Conservation (phyloP, 1,139 yeast species). For the Hemisphaericaspora subhashii region DNA sequence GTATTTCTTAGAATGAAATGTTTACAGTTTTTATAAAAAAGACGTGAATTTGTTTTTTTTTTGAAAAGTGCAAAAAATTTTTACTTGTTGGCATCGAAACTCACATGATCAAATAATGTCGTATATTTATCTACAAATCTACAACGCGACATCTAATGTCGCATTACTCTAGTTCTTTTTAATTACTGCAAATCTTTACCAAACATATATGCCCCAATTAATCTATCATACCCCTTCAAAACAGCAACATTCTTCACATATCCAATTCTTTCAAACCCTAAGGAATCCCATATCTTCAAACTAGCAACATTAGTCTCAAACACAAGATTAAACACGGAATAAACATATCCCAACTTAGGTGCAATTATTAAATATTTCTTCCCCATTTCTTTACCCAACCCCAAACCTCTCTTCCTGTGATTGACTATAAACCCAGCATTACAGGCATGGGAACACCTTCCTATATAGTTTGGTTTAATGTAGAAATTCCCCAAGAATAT, state of each 20-base stretch:
- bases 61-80: neutral
- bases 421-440: conserved; percentile 78
- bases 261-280: conserved; percentile 77
- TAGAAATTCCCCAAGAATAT: conserved; percentile 66
- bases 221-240: conserved; percentile 57
- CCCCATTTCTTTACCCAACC: conserved; percentile 66
- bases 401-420: conserved; percentile 52
- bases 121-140: neutral
- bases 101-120: too few species aligned
- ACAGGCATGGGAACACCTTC: conserved; percentile 76
- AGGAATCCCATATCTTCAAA: conserved; percentile 66
- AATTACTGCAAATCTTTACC: conserved; percentile 52
- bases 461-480: conserved; percentile 75
- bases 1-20: conserved; percentile 28
- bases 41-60: neutral
- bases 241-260: conserved; percentile 64
- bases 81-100: too few species aligned
- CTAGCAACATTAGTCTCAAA: conserved; percentile 73
- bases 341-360: conserved; percentile 68
- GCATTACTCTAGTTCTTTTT: neutral
- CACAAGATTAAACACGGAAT: conserved; percentile 81
- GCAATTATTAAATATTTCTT: conserved; percentile 61
- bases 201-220: conserved; percentile 66
- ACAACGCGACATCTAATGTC: neutral
- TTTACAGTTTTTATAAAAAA: neutral